Conservation (phyloP, 768 basidiomycete species). For the Phylloporus sp. region DNA sequence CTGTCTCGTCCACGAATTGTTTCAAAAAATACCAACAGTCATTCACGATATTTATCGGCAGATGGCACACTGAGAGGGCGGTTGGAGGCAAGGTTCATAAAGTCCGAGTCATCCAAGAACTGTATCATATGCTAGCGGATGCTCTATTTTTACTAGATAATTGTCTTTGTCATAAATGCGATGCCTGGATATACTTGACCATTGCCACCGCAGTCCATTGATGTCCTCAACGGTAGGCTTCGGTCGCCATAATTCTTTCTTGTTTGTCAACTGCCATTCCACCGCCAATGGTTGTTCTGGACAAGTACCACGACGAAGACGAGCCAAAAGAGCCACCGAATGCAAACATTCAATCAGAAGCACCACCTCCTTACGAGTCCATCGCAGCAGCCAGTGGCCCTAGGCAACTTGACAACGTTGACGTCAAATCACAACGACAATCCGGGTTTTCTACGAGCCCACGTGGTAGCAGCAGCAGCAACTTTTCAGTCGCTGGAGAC, state of each 20-base stretch:
- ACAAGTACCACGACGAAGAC: conserved; percentile 20
- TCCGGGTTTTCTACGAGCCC: neutral
- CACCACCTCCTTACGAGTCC: conserved; percentile 26
- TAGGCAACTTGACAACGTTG: neutral
- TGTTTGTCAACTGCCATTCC: too few species aligned
- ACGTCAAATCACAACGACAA: conserved; percentile 11
- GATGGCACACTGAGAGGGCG: conserved; percentile 20
- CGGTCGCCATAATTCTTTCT: too few species aligned
- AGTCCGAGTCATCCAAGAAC: conserved; percentile 5
- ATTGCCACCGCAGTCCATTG: neutral
- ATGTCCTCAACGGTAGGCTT: too few species aligned
- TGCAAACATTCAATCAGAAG: conserved; percentile 4
- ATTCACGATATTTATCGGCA: conserved; percentile 11
- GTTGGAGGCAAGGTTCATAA: conserved; percentile 12
- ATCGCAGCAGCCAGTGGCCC: conserved; percentile 4
- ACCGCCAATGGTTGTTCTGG: conserved; percentile 15
- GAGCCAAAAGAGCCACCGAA: neutral
- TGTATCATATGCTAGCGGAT: conserved; percentile 17
- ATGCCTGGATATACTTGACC: neutral
- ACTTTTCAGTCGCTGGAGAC: neutral
- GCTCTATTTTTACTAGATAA: too few species aligned
- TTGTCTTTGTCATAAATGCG: neutral
- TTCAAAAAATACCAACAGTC: neutral
- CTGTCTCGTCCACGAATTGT: neutral
- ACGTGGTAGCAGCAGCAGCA: neutral